Base-by-base conservation (phyloP, 345 rosid genomes). In the Limnanthes douglasii region DNA sequence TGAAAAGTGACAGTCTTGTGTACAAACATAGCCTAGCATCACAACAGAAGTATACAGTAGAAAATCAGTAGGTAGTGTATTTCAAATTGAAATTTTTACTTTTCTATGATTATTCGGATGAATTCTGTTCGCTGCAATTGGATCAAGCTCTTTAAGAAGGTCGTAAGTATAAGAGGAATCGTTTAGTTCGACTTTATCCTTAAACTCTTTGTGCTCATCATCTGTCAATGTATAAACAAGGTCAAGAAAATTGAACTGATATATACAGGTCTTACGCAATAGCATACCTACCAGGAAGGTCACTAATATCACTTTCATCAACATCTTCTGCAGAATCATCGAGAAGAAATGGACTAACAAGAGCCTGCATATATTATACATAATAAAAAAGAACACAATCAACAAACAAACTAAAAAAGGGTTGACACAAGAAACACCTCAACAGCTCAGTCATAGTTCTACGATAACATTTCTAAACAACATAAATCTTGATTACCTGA, bases 21-120 rank as follows among this genome's bases (percentile, higher is more conserved):
- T 12, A 26, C 30, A 26, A 6, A 26, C 2, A 12, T 26, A 26
- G 11, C 11, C 8, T 26, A 8, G 3, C 30, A 26, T 26, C n/a
- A 12, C 30, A 26, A 12, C 30, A 8, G 30, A 26, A 26, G 8
- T 6, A 8, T 26, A 26, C 30, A 26, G 3, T 26, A 26, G 30
- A 26, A 26, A 26, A 6, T 2, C 30, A 26, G 10, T 15, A 20
- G 21, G n/a, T 20, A 0, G 3, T 23, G 42, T 18, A 37, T 15
- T n/a, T 10, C 34, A 37, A 19, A 15, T 2, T 0, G 5, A 31
- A 35, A 31, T 21, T 26, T 60, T 15, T 43, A 90, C 98, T 45
- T 85, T 90, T 73, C 98, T 69, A 19, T 44, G 58, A 50, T 90
- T 78, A 62, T 90, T 85, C 6, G 96, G 96, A 49, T 84, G 98